Conservation (phyloP, 441 rosid species). For the Isatis lusitanica region DNA sequence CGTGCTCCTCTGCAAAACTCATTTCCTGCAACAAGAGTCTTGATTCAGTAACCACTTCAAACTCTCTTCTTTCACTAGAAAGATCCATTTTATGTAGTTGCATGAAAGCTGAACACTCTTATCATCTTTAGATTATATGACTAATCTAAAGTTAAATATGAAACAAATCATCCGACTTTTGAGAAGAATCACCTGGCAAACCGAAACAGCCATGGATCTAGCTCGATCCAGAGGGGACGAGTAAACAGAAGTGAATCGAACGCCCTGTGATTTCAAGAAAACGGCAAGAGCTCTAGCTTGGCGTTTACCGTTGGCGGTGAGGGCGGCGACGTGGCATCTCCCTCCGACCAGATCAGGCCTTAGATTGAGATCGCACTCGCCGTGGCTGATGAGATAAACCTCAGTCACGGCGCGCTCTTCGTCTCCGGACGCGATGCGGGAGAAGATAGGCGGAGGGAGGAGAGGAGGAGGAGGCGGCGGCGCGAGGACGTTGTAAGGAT, state of each 20-base stretch:
- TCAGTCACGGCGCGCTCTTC: constrained; percentile 53
- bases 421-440: constrained; percentile 31
- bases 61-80: not conserved
- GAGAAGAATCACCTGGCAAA: constrained; percentile 62
- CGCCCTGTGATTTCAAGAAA: constrained; percentile 72
- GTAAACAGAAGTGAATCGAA: constrained; percentile 65
- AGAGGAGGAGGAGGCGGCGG: constrained; percentile 52
- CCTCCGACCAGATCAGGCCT: constrained; percentile 84
- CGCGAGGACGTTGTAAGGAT: constrained; percentile 86
- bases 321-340: constrained; percentile 65
- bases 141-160: too few relatives aligned
- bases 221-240: constrained; percentile 89
- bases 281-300: constrained; percentile 95
- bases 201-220: constrained; percentile 73
- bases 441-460: constrained; percentile 56
- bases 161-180: too few relatives aligned
- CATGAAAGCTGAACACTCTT: not conserved
- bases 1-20: constrained; percentile 65
- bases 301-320: constrained; percentile 77
- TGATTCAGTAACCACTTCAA: constrained; percentile 21
- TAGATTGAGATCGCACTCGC: constrained; percentile 72
- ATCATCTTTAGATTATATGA: not conserved
- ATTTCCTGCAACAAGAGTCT: constrained; percentile 64
- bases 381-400: constrained; percentile 74
- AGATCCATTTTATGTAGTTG: not conserved